Evolutionary conservation across 192 early-diverging fungal species (phyloP).

Genomic region (Coemansia sp.): DNA sequence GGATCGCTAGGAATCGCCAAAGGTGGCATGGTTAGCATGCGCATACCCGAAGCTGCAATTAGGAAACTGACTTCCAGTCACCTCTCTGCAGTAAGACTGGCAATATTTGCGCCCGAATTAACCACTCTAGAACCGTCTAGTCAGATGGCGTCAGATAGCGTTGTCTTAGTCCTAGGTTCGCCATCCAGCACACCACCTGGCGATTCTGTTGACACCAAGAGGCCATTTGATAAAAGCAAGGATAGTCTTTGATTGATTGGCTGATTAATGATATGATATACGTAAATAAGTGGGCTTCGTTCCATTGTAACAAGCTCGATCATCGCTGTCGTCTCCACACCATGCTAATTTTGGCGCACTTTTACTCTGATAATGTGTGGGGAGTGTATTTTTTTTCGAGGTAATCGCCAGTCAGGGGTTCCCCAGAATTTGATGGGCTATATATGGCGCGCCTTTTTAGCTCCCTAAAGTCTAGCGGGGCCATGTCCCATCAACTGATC

Average conservation of each 20-base stretch:
- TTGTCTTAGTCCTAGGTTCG: slow-evolving; percentile 3
- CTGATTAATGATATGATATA: no score
- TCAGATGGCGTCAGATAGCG: slow-evolving; percentile 8
- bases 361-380: neutral
- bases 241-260: no score
- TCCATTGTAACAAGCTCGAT: no score
- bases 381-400: neutral
- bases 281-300: no score
- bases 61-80: neutral
- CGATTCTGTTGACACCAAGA: neutral
- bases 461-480: neutral
- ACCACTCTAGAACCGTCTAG: neutral
- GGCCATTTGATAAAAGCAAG: no score
- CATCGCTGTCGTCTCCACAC: neutral
- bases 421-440: neutral
- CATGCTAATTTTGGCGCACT: neutral
- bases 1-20: neutral
- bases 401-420: neutral
- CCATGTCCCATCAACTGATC: neutral
- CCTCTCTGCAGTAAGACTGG: slow-evolving; percentile 9
- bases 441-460: neutral
- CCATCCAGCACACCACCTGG: neutral
- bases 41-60: slow-evolving; percentile 6
- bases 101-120: neutral
- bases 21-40: slow-evolving; percentile 26